Percentiles rank a stretch among this genome's conserved stretches.
phyloP scores from a whole-genome alignment of 192 early-diverging fungal genomes.

The Coemansia sp. region DNA sequence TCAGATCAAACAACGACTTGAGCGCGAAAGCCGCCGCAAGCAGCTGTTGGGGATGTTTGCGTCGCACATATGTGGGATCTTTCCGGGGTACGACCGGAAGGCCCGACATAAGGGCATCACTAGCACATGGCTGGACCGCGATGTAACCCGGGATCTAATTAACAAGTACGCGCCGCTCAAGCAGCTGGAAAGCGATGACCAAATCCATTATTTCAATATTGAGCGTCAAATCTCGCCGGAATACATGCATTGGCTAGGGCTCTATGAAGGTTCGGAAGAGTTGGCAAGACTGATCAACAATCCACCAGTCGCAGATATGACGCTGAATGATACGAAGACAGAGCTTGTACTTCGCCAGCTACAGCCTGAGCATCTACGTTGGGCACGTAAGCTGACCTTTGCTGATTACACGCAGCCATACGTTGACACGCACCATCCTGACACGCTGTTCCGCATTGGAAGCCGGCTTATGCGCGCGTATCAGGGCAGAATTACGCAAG shows the following conservation, averaged over 20 bases:
- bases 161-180: constrained; percentile 52
- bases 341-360: constrained; percentile 47
- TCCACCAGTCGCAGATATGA: constrained; percentile 49
- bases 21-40: constrained; percentile 54
- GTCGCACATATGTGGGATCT: constrained; percentile 51
- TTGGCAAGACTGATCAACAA: constrained; percentile 23
- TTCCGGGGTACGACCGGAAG: constrained; percentile 50
- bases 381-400: constrained; percentile 55
- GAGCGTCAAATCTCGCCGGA: constrained; percentile 41
- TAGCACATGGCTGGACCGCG: constrained; percentile 51
- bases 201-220: constrained; percentile 54
- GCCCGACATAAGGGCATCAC: constrained; percentile 41
- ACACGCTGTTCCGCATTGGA: constrained; percentile 53
- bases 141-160: constrained; percentile 50
- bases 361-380: constrained; percentile 52
- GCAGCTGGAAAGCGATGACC: constrained; percentile 44
- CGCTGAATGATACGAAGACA: constrained; percentile 49
- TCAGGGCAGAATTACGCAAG: constrained; percentile 41
- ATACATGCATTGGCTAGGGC: constrained; percentile 27
- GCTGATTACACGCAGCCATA: constrained; percentile 55
- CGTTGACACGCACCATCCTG: constrained; percentile 50
- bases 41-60: constrained; percentile 53
- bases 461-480: constrained; percentile 51
- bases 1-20: constrained; percentile 50
- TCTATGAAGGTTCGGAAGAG: constrained; percentile 30